Evolutionary conservation across 148 eudicot species (phyloP).

Genomic region (Rhododendron mucronatum): DNA sequence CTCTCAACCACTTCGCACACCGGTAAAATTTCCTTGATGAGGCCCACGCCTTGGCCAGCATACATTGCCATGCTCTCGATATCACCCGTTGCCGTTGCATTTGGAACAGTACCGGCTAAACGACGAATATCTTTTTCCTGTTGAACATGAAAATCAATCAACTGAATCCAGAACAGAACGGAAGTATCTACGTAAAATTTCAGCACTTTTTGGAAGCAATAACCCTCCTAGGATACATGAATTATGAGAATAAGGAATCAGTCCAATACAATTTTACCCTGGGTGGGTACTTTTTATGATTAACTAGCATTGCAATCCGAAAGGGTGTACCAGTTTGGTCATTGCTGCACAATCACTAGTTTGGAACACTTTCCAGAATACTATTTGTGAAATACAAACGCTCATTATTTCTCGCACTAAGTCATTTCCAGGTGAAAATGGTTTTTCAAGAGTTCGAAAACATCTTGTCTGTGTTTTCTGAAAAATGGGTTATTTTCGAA

Average conservation of each 20-base stretch:
- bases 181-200: not conserved
- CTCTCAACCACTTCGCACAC: constrained; percentile 63
- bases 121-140: constrained; percentile 79
- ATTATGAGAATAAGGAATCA: not conserved
- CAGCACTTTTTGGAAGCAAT: not conserved
- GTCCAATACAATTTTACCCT: not conserved
- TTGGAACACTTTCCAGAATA: not conserved
- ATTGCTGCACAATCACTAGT: not conserved
- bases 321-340: not conserved
- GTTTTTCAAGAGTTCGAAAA: not conserved
- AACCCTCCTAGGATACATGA: not conserved
- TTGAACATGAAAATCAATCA: not conserved
- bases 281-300: not conserved
- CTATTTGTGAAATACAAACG: not conserved
- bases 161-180: not conserved
- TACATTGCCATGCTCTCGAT: constrained; percentile 95
- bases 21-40: constrained; percentile 71
- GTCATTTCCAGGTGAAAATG: not conserved
- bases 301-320: not conserved
- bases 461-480: not conserved
- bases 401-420: not conserved
- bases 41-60: constrained; percentile 84
- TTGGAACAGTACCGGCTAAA: constrained; percentile 86
- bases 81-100: constrained; percentile 68
- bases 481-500: not conserved